phyloP scores from a whole-genome alignment of 306 rosid species.

The Sicyos baderoa region DNA sequence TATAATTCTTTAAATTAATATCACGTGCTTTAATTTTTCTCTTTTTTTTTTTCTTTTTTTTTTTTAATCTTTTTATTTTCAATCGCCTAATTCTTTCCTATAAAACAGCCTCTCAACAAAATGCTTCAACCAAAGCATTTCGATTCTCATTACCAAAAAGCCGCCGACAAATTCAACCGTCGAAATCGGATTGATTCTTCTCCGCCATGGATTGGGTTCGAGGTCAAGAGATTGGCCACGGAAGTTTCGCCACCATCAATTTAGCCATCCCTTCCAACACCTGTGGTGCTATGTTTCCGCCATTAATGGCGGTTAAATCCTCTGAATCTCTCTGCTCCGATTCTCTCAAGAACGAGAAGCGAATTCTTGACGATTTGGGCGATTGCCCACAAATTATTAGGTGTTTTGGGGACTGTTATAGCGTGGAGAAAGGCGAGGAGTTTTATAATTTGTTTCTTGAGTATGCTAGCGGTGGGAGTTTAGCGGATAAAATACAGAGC shows the following conservation, averaged over 20 bases:
- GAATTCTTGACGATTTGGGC: slow-evolving; percentile 34
- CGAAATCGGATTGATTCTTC: not conserved
- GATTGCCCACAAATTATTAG: slow-evolving; percentile 39
- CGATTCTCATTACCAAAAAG: not conserved
- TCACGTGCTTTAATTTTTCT: slow-evolving; percentile 15
- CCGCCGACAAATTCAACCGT: not conserved
- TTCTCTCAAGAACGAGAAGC: slow-evolving; percentile 48
- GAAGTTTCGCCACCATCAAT: slow-evolving; percentile 65
- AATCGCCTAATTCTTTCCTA: not conserved
- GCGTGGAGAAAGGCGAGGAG: slow-evolving; percentile 36
- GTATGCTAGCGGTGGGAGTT: slow-evolving; percentile 51
- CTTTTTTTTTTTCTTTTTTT: not conserved
- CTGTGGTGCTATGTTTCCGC: not conserved
- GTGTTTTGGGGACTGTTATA: slow-evolving; percentile 38
- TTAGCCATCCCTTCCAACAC: slow-evolving; percentile 29
- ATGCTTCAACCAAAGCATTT: not conserved
- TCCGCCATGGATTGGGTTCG: slow-evolving; percentile 67
- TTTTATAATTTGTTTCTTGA: slow-evolving; percentile 54
- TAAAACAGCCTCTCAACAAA: not conserved
- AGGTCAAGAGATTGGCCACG: slow-evolving; percentile 53
- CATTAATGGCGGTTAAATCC: slow-evolving; percentile 53
- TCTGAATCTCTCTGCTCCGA: slow-evolving; percentile 19
- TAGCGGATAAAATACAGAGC: slow-evolving; percentile 40
- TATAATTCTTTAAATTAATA: not conserved
- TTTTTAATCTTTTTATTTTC: no score